A percentile compares a stretch with the other conserved stretches of the same genome.
phyloP scores from a whole-genome alignment of 1,139 yeast species.

The Entelexis sorbosivorans region DNA sequence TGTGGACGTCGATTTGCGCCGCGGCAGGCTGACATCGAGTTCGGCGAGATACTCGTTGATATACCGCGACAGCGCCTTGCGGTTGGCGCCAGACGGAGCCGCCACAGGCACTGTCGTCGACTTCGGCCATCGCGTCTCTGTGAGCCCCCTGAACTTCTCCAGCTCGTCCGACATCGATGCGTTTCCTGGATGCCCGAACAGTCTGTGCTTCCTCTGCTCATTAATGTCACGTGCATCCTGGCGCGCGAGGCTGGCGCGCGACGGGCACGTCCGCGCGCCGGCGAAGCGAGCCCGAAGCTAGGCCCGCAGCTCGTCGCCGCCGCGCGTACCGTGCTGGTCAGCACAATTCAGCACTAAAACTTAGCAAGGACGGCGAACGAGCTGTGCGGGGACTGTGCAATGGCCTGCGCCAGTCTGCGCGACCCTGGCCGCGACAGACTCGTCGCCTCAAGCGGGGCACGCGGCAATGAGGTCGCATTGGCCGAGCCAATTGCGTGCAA shows the following conservation, averaged over 20 bases:
- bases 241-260: not conserved
- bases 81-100: slow-evolving; percentile 13
- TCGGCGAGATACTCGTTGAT: slow-evolving; percentile 14
- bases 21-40: slow-evolving; percentile 7
- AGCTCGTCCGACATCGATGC: slow-evolving; percentile 16
- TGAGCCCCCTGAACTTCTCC: slow-evolving; percentile 15
- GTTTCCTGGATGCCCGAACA: not conserved
- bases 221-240: not conserved
- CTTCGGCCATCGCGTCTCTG: slow-evolving; percentile 20
- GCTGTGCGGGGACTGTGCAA: too few relatives aligned
- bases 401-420: too few relatives aligned
- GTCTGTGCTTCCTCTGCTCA: not conserved
- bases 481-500: too few relatives aligned
- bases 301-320: too few relatives aligned
- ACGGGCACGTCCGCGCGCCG: too few relatives aligned
- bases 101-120: slow-evolving; percentile 2
- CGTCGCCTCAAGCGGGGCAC: too few relatives aligned
- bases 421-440: too few relatives aligned
- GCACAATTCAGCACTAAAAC: too few relatives aligned
- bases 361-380: too few relatives aligned
- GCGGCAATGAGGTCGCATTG: too few relatives aligned
- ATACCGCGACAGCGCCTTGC: slow-evolving; percentile 19
- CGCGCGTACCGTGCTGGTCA: too few relatives aligned
- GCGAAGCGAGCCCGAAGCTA: too few relatives aligned
- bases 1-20: not conserved